phyloP scores from a whole-genome alignment of 140 eudicot genomes.

The Senecio squalidus region DNA sequence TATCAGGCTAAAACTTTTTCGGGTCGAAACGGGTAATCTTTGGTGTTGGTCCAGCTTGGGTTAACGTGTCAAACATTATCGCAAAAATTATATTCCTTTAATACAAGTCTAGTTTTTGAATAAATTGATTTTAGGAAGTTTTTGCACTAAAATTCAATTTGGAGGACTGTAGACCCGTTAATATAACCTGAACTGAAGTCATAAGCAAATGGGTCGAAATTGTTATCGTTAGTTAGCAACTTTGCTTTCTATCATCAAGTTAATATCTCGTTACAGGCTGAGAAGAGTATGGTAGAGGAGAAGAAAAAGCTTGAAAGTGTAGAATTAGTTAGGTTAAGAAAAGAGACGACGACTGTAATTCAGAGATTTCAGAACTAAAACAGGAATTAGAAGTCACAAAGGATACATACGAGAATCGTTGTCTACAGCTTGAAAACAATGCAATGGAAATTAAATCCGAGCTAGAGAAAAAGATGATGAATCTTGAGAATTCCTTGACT shows the following conservation, averaged over 20 bases:
- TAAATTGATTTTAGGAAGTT: too few relatives aligned
- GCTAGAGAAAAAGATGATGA: conserved; percentile 48
- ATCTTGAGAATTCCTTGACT: conserved; percentile 46
- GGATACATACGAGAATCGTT: conserved; percentile 35
- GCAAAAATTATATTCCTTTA: too few relatives aligned
- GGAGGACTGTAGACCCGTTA: too few relatives aligned
- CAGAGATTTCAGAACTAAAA: conserved; percentile 38
- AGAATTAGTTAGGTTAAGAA: conserved; percentile 41
- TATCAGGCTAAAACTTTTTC: too few relatives aligned
- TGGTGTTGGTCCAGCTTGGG: too few relatives aligned
- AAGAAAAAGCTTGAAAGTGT: conserved; percentile 57
- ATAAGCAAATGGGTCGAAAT: conserved; percentile 2
- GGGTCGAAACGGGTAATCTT: too few relatives aligned
- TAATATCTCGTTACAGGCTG: conserved; percentile 36
- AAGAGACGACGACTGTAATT: conserved; percentile 46
- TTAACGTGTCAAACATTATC: too few relatives aligned
- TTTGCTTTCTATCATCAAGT: not conserved
- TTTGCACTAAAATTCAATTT: too few relatives aligned
- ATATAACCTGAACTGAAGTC: not conserved
- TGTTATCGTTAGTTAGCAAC: too few relatives aligned
- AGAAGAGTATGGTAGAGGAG: conserved; percentile 61
- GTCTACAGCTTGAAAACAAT: conserved; percentile 41
- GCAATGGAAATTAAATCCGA: conserved; percentile 43
- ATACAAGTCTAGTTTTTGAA: too few relatives aligned
- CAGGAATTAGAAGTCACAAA: conserved; percentile 42